Evolutionary conservation across 345 rosid species (phyloP).

Genomic region (Dipteronia sinensis): DNA sequence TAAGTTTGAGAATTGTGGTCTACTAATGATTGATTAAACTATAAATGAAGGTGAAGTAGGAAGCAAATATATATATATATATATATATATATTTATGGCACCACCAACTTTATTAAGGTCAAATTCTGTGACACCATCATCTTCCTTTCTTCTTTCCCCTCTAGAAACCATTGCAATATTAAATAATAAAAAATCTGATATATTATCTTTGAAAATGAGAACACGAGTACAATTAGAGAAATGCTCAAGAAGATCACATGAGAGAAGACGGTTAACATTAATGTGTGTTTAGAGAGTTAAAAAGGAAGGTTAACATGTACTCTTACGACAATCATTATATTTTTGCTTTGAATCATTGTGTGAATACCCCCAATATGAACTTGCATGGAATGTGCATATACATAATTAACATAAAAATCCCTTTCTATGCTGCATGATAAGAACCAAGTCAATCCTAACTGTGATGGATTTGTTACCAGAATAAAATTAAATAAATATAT

Average conservation of each 20-base stretch:
- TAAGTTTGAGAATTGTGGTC: neutral
- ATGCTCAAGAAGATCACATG: too few species aligned
- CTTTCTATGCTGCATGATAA: neutral
- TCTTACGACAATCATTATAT: too few species aligned
- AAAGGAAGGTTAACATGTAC: too few species aligned
- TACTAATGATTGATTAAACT: constrained; percentile 28
- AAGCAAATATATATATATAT: neutral
- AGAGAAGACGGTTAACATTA: too few species aligned
- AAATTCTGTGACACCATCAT: constrained; percentile 37
- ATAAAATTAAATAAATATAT: neutral
- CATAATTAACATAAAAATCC: neutral
- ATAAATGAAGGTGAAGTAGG: constrained; percentile 30
- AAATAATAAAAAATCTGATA: neutral
- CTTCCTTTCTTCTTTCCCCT: neutral
- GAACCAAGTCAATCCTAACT: constrained; percentile 27
- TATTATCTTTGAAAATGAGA: too few species aligned
- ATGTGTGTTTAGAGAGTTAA: too few species aligned
- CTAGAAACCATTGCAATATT: neutral
- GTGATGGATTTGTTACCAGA: constrained; percentile 26
- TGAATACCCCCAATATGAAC: neutral
- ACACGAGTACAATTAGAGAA: too few species aligned
- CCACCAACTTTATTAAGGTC: constrained; percentile 38
- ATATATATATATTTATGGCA: neutral
- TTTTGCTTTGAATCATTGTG: too few species aligned
- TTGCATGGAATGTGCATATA: constrained; percentile 8